Base-by-base conservation (phyloP, 768 basidiomycete genomes). In the Ramaria sp. region DNA sequence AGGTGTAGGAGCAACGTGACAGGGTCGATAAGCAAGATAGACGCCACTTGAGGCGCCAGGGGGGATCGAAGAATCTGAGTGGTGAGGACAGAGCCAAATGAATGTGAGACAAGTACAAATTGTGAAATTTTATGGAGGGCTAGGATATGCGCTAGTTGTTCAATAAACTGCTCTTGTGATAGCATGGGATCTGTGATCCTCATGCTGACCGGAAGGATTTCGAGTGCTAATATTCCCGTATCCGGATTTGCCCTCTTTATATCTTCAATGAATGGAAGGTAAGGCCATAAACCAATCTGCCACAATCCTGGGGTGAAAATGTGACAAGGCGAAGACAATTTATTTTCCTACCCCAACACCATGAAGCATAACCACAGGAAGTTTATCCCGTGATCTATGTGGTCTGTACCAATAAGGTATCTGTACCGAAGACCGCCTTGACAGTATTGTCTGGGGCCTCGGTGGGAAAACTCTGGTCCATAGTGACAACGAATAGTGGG, bases 1-100 rank as follows among this genome's bases (percentile, higher is more conserved):
- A 78, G 71, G 65, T 83, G 80, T 6, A 85, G 70, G 2, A 85
- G 66, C 57, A 85, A 72, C 0, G 82, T 79, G 36, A 84, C 79
- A 2, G 82, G 83, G 65, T 85, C 83, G 43, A 83, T 67, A 44
- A 85, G 69, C 25, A 83, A 64, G 25, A 67, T 64, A 18, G 74
- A 69, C 1, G 70, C 63, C 57, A 85, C 67, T 39, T 71, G 65
- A 28, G 59, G 9, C 52, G 65, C 12, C 57, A 64, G 48, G 52
- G 63, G 52, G 22, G 71, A 68, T 47, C 69, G 77, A 18, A 82
- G 61, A 50, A 83, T 73, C 62, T 81, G 77, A 1, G 77, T 75
- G 3, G 75, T 68, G 43, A 82, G 48, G 59, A 73, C 74, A 1
- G 82, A 84, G 18, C 83, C 81, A 59, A 79, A 85, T 0, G 82